Base-by-base conservation (phyloP, 2,329 filamentous ascomycete genomes). In the Fusarium praegraminearum region DNA sequence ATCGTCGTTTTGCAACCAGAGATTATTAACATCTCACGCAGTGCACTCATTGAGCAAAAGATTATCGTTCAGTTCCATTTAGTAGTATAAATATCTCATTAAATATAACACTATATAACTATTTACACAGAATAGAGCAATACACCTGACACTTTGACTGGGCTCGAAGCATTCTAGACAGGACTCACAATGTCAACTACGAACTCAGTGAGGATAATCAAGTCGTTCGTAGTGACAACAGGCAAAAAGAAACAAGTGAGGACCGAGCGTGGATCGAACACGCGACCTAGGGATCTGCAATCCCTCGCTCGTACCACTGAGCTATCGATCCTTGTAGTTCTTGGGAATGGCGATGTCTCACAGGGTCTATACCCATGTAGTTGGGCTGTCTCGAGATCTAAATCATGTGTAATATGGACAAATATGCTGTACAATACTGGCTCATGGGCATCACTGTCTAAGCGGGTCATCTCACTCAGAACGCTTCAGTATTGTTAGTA, bases 271-370 rank as follows among this genome's bases (percentile, higher is more conserved):
- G 47, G 47, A 51, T 51, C 47, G 47, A 51, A 51, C 47, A 51
- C 47, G 47, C 47, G 47, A 51, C 47, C 47, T 51, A 51, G 47
- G 47, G 47, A 51, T 51, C 47, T 51, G 47, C 47, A 52, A 52
- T 52, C 50, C 50, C 50, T 52, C 50, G 50, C 50, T 52, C 50
- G 50, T 52, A 52, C 50, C 50, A 53, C 50, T 53, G 50, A 53
- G 50, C 50, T 53, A 53, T 53, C 50, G 50, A 53, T 53, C 50
- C 50, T 53, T 53, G 18, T n/a, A 9, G 3, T 13, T 24, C 18
- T 43, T 53, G 10, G 41, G 15, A 12, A 10, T 9, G 13, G 18
- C 24, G 6, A 3, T 2, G 11, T 11, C 11, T 38, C 5, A 3
- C 3, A 10, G 11, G 28, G 11, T 30, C 28, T 30, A 30, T 30